These are phyloP conservation scores for Kewa caespitosa DNA, from an alignment of 179 eudicot genomes.

Conservation along the genomic window DNA sequence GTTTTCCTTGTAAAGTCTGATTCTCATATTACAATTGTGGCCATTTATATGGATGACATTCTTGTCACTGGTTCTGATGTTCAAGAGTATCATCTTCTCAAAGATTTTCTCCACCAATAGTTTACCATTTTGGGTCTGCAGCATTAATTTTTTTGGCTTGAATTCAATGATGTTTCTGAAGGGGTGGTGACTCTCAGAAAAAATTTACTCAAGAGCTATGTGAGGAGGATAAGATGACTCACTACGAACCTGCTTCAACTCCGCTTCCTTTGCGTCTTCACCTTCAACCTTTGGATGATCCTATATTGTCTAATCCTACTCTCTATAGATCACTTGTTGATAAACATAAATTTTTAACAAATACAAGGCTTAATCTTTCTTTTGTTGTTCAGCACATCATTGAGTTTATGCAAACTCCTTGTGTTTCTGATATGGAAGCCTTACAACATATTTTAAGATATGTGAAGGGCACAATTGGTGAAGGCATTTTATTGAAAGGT, in stretches of 20 bases:
- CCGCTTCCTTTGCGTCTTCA: background rate
- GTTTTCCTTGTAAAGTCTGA: background rate
- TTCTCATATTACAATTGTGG: background rate
- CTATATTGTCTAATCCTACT: background rate
- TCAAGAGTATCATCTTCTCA: background rate
- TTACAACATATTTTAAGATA: background rate
- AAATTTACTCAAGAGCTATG: background rate
- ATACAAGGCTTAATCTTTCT: background rate
- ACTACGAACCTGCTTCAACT: background rate
- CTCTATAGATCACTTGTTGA: background rate
- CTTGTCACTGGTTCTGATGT: background rate
- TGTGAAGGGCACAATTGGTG: background rate
- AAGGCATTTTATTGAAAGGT: background rate
- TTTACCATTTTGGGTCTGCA: background rate
- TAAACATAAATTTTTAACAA: background rate
- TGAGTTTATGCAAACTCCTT: background rate
- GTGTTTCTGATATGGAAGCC: background rate
- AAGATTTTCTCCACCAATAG: background rate
- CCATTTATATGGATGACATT: constrained; percentile 20
- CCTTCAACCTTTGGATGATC: background rate
- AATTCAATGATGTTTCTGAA: background rate
- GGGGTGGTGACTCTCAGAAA: background rate
- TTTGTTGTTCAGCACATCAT: background rate
- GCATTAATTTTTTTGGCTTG: background rate
- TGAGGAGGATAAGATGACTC: background rate